Conservation (phyloP, 768 basidiomycete genomes). For the Coprinopsis sp. region DNA sequence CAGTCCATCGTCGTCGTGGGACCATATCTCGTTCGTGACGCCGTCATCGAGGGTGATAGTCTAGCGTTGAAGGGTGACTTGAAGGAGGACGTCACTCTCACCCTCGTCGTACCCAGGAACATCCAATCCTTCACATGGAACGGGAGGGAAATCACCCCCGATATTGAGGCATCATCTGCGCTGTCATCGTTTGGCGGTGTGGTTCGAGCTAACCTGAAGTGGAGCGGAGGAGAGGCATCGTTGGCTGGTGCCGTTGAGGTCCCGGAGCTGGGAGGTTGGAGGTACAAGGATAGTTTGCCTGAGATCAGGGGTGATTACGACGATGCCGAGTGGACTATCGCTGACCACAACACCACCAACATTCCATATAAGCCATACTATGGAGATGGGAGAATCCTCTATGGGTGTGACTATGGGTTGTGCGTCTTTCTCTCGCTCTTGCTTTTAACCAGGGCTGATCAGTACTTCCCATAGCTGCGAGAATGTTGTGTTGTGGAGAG, state of each 20-base stretch:
- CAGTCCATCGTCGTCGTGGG: constrained; percentile 60
- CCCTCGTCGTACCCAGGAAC: constrained; percentile 55
- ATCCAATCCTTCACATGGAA: constrained; percentile 69
- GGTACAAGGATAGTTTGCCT: constrained; percentile 69
- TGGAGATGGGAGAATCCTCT: constrained; percentile 73
- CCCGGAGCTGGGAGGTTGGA: constrained; percentile 64
- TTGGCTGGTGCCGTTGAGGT: constrained; percentile 28
- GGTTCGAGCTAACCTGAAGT: constrained; percentile 45
- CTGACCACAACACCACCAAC: constrained; percentile 70
- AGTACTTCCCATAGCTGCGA: constrained; percentile 56
- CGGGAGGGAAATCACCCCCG: constrained; percentile 41
- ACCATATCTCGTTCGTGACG: constrained; percentile 60
- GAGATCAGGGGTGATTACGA: constrained; percentile 56
- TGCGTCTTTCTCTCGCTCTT: constrained; percentile 30
- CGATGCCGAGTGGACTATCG: constrained; percentile 61
- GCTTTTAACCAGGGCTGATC: constrained; percentile 7
- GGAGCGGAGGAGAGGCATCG: constrained; percentile 20
- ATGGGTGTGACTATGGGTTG: constrained; percentile 87
- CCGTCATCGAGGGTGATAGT: constrained; percentile 40
- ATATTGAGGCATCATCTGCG: constrained; percentile 24
- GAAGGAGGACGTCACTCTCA: constrained; percentile 51
- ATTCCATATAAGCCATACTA: constrained; percentile 65
- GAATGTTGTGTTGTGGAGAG: constrained; percentile 77
- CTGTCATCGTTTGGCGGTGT: constrained; percentile 36
- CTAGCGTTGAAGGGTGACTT: constrained; percentile 70